These are phyloP conservation scores for Wickerhamomyces mucosus DNA, from an alignment of 805 yeast species.

Conservation along the genomic window DNA sequence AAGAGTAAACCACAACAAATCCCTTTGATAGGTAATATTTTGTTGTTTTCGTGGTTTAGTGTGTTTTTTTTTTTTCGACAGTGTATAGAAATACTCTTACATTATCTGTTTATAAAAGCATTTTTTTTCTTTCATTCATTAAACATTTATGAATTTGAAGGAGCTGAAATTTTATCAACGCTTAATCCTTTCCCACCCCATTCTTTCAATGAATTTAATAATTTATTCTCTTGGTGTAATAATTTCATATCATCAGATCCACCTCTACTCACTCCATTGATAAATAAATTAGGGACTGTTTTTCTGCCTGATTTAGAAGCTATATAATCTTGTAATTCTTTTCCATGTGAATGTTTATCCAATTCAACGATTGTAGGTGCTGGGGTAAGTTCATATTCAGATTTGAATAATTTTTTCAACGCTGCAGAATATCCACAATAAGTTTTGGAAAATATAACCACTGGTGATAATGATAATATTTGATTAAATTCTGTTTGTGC, in stretches of 20 bases:
- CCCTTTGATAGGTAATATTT: no score
- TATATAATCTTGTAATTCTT: constrained; percentile 63
- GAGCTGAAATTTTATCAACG: constrained; percentile 42
- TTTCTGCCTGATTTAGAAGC: constrained; percentile 60
- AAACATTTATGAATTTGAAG: constrained; percentile 33
- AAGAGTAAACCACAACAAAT: no score
- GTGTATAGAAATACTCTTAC: neutral
- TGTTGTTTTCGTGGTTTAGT: no score
- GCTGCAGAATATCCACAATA: constrained; percentile 70
- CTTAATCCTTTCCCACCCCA: constrained; percentile 54
- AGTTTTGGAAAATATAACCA: constrained; percentile 45
- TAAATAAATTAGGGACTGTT: constrained; percentile 86
- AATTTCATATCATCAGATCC: constrained; percentile 77
- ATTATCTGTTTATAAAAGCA: neutral
- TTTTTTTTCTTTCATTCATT: no score
- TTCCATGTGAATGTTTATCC: constrained; percentile 72
- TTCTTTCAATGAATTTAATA: constrained; percentile 40
- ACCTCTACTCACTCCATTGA: constrained; percentile 70
- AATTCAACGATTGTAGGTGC: constrained; percentile 67
- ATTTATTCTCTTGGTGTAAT: constrained; percentile 47
- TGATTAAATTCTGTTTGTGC: constrained; percentile 44
- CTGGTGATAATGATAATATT: constrained; percentile 54
- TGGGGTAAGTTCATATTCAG: constrained; percentile 64
- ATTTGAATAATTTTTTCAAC: constrained; percentile 56
- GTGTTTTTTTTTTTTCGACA: no score